phyloP scores from a whole-genome alignment of 129 eudicot genomes.

The Cynara cardunculus region DNA sequence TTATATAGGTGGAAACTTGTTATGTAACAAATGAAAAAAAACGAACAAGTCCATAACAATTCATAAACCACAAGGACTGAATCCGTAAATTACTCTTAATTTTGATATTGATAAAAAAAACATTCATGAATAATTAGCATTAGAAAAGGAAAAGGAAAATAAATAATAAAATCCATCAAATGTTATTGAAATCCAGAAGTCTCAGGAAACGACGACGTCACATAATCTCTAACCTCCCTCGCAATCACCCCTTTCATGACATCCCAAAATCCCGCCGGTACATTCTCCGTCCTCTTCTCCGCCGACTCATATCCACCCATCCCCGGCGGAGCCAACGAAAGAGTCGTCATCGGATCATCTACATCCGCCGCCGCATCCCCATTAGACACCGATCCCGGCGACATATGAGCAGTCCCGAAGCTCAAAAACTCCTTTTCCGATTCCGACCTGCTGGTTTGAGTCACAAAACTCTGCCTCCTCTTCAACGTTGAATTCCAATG shows the following conservation, averaged over 20 bases:
- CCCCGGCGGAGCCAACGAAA: constrained; percentile 73
- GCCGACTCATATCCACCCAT: constrained; percentile 33
- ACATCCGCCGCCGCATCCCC: constrained; percentile 5
- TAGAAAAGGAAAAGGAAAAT: background rate
- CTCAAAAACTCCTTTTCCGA: constrained; percentile 5
- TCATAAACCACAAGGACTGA: background rate
- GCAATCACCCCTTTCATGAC: constrained; percentile 66
- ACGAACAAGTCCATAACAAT: background rate
- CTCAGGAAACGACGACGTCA: constrained; percentile 54
- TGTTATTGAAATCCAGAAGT: constrained; percentile 34
- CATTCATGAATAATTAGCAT: background rate
- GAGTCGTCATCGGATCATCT: constrained; percentile 52
- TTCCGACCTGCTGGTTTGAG: background rate
- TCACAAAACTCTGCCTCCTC: constrained; percentile 19
- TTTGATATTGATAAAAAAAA: background rate
- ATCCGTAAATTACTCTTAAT: background rate
- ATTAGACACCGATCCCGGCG: constrained; percentile 20
- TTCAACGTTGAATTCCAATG: constrained; percentile 77
- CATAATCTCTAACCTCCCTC: constrained; percentile 69
- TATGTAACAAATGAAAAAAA: no score
- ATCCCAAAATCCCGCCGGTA: constrained; percentile 49
- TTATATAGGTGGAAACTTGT: no score
- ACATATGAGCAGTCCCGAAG: background rate
- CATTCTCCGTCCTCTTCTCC: constrained; percentile 29
- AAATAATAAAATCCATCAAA: background rate